Percentiles rank a stretch among this genome's conserved stretches.
Evolutionary conservation across 2,329 filamentous ascomycete genomes (phyloP).

Genomic region (Microdochium trichocladiopsis): DNA sequence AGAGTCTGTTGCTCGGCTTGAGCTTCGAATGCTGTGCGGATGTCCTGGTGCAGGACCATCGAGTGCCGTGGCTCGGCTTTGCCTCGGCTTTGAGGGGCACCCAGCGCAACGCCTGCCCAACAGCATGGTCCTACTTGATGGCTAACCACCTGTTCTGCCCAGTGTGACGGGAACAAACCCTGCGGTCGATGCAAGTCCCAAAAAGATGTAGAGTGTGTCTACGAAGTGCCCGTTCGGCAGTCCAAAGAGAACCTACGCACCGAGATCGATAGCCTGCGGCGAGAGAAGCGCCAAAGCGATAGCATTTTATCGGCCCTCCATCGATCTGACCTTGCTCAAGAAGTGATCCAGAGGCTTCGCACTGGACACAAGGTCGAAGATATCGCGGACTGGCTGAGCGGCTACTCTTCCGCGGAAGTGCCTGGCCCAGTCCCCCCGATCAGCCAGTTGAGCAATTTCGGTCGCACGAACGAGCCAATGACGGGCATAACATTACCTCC

Average conservation of each 20-base stretch:
- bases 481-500: conserved; percentile 7
- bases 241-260: conserved; percentile 54
- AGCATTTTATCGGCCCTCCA: conserved; percentile 47
- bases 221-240: conserved; percentile 56
- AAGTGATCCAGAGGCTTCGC: conserved; percentile 45
- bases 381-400: conserved; percentile 46
- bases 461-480: neutral
- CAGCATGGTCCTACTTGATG: too few relatives aligned
- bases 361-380: conserved; percentile 45
- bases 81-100: too few relatives aligned
- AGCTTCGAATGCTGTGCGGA: too few relatives aligned
- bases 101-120: too few relatives aligned
- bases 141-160: neutral
- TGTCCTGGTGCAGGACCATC: too few relatives aligned
- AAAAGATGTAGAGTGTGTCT: conserved; percentile 49
- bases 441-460: neutral
- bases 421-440: neutral
- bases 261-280: conserved; percentile 51
- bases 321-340: conserved; percentile 43
- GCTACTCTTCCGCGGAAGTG: neutral
- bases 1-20: too few relatives aligned
- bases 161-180: conserved; percentile 54
- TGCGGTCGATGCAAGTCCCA: conserved; percentile 49
- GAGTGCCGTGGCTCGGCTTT: too few relatives aligned
- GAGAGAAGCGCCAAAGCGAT: conserved; percentile 46